Percentiles rank a stretch among this genome's conserved stretches.
Evolutionary conservation across 306 rosid genomes (phyloP).

Genomic region (Trifolium fragiferum): DNA sequence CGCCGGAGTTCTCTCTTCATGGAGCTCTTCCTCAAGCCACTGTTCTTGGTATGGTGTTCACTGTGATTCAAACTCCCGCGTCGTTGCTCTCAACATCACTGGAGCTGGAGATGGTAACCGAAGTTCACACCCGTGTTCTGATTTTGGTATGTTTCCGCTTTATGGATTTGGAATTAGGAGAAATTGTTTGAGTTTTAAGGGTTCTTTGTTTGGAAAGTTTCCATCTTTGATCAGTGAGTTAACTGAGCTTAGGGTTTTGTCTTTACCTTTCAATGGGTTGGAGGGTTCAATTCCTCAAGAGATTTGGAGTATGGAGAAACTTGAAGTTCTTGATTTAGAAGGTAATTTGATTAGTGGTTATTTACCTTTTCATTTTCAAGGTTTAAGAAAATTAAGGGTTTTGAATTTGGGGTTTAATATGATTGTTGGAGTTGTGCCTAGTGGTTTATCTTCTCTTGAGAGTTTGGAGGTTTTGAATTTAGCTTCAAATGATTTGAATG

Average conservation of each 20-base stretch:
- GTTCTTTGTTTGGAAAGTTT: constrained; percentile 64
- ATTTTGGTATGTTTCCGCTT: constrained; percentile 62
- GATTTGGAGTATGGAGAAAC: constrained; percentile 67
- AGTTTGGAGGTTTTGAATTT: constrained; percentile 75
- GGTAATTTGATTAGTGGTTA: constrained; percentile 66
- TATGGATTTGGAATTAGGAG: constrained; percentile 77
- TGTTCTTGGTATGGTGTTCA: constrained; percentile 74
- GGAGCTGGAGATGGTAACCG: constrained; percentile 42
- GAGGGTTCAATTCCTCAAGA: constrained; percentile 64
- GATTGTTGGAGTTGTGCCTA: constrained; percentile 71
- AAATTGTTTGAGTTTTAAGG: constrained; percentile 48
- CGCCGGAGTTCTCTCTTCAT: constrained; percentile 60
- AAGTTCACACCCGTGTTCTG: constrained; percentile 47
- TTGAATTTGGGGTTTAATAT: constrained; percentile 78
- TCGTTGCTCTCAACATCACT: constrained; percentile 72
- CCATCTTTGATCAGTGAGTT: constrained; percentile 61
- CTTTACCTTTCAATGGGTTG: constrained; percentile 72
- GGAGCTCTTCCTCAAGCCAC: constrained; percentile 50
- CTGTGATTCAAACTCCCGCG: constrained; percentile 67
- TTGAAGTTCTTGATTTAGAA: constrained; percentile 89
- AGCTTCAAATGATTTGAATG: constrained; percentile 69
- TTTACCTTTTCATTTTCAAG: constrained; percentile 47
- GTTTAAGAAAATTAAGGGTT: constrained; percentile 57
- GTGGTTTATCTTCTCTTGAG: constrained; percentile 43
- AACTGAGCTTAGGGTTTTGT: constrained; percentile 68